Evolutionary conservation across 2,329 filamentous ascomycete genomes (phyloP), one percentile per base, ranked within the genome.

Genomic region (Fusarium sp.): DNA sequence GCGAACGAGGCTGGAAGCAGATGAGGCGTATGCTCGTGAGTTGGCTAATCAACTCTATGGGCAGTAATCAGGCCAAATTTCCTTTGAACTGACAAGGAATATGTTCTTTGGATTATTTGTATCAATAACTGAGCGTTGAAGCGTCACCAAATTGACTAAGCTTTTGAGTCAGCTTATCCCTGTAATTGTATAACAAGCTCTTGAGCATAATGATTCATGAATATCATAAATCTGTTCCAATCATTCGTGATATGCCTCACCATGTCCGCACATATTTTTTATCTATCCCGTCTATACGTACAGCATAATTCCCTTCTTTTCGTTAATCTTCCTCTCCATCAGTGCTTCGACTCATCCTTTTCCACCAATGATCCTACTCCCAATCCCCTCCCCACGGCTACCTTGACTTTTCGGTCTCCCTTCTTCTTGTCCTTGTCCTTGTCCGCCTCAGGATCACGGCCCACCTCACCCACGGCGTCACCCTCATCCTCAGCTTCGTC

Each of bases 361-460:
- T 94, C 91, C 22, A 94, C 90, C 76, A 94, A 80, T 71, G 91
- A 91, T 4, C 90, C 92, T 1, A 97, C 94, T 3, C 94, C 94
- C 50, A 97, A 78, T 1, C 85, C 87, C 74, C 94, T 84, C 17
- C 94, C 94, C 51, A 98, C 92, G 82, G 94, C 94, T 64, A 97
- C 92, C 82, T 93, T 94, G 69, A 92, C 86, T 89, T 92, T 92
- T 78, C 88, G 90, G n/a, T 47, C 44, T 5, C 26, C 33, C 53
- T 87, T 85, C 51, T 78, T 57, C 15, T 36, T 53, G 7, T 63
- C 60, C 10, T 57, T 79, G 31, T 76, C 77, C 57, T 76, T 79
- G 49, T 62, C 72, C 15, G 71, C 77, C 60, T 77, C 74, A 14
- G 82, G 84, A 46, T 84, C 83, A 62, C 80, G 76, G n/a, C 89